Base-by-base conservation (phyloP, 2,329 filamentous ascomycete species). In the Aureobasidium mangrovei region DNA sequence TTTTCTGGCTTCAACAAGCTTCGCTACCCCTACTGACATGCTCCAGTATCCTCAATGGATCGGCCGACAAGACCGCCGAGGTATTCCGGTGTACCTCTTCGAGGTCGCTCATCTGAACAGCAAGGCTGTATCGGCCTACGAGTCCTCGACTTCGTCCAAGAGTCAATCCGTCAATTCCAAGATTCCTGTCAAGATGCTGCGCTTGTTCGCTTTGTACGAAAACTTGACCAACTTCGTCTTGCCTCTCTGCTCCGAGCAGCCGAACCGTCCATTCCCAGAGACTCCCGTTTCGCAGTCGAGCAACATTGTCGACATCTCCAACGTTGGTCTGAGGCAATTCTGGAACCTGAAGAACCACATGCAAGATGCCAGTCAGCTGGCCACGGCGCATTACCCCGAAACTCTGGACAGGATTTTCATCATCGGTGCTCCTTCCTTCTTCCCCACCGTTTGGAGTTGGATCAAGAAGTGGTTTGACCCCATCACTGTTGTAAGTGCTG, bases 291-390 rank as follows among this genome's bases (percentile, higher is more conserved):
- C 90, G 38, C 84, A 93, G 63, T 91, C 86, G 65, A 95, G 88
- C 63, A 96, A 96, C 72, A 95, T 97, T 62, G 90, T 96, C 56
- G 91, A 97, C 68, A 89, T 97, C 59, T 86, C 83, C 12, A 84
- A 85, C 10, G 91, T 96, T 28, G 88, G 88, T 4, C 70, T 97
- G 69, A 89, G 88, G 74, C 90, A 94, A 73, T 96, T 96, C 69
- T 96, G 91, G 91, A 94, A 94, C 71, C 72, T 97, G 58, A 93
- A 94, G 75, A 74, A 74, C 27, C 91, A 96, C 70, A 95, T 97
- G 90, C 91, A 96, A 72, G 86, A 90, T 64, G 91, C 91, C 2
- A 91, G 86, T 65, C 81, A 84, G 57, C 76, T 96, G 53, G 91
- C 91, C 4, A 96, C 91, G 3, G 89, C 91, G 4, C 88, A 96